A percentile compares a stretch with the other conserved stretches of the same genome.
These are phyloP conservation scores for Fusarium sp. DNA, from an alignment of 2,329 filamentous ascomycete genomes.

Conservation along the genomic window DNA sequence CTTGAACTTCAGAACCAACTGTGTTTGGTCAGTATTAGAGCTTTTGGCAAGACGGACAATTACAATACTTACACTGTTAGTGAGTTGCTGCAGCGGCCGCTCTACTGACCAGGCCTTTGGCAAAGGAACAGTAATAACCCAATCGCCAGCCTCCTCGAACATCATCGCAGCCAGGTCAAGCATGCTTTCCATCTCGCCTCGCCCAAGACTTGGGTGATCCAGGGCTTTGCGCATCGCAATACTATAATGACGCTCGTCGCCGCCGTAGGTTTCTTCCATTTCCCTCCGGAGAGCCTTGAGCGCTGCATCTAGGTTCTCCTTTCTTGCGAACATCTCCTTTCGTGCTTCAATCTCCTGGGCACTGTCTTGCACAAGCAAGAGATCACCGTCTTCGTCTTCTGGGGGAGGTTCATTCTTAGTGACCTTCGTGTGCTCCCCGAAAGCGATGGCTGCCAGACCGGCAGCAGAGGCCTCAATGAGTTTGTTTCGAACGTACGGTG, in stretches of 20 bases:
- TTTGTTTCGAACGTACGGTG: conserved; percentile 70
- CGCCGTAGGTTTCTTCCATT: conserved; percentile 56
- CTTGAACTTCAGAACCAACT: conserved; percentile 55
- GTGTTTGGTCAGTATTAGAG: conserved; percentile 34
- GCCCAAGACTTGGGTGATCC: conserved; percentile 54
- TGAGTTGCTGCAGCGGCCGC: conserved; percentile 50
- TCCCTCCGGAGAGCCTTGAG: conserved; percentile 57
- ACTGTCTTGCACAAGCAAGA: conserved; percentile 58
- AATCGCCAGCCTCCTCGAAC: conserved; percentile 58
- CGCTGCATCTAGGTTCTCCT: conserved; percentile 70
- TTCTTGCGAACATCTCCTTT: conserved; percentile 72
- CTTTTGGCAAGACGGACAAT: background rate
- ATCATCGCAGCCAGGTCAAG: conserved; percentile 60
- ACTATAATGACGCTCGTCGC: conserved; percentile 54
- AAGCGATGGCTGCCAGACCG: conserved; percentile 71
- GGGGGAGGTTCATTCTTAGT: conserved; percentile 53
- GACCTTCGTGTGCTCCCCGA: conserved; percentile 67
- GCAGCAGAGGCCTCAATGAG: conserved; percentile 69
- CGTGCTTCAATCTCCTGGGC: conserved; percentile 66
- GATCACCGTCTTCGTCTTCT: conserved; percentile 51
- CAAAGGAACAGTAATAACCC: conserved; percentile 55
- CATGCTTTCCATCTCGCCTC: conserved; percentile 56
- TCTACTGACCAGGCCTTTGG: conserved; percentile 57
- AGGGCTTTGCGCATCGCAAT: conserved; percentile 58
- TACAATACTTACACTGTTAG: conserved; percentile 45